phyloP scores from a whole-genome alignment of 306 rosid genomes.

The Vigna nakashimae region DNA sequence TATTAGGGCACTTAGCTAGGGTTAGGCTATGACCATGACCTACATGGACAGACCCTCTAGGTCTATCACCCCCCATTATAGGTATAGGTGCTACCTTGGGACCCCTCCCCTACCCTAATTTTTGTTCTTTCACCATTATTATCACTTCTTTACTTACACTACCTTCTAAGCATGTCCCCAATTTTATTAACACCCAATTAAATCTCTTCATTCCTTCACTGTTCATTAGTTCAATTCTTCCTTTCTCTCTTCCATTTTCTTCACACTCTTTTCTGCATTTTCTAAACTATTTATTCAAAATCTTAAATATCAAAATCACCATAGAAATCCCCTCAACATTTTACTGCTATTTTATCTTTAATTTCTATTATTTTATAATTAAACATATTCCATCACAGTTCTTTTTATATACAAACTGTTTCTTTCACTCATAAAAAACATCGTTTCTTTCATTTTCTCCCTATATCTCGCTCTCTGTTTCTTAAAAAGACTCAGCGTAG shows the following conservation, averaged over 20 bases:
- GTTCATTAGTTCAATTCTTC: not conserved
- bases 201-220: not conserved
- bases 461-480: no score
- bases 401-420: not conserved
- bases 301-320: not conserved
- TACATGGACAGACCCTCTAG: conserved; percentile 28
- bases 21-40: conserved; percentile 53
- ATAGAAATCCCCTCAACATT: not conserved
- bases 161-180: conserved; percentile 28
- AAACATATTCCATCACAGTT: not conserved
- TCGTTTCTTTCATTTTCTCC: not conserved
- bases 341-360: not conserved
- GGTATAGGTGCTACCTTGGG: not conserved
- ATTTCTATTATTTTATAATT: not conserved
- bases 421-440: not conserved
- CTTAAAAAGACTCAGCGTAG: no score
- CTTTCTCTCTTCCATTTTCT: no score
- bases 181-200: not conserved
- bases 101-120: conserved; percentile 15
- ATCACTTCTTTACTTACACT: not conserved
- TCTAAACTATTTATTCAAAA: no score
- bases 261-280: no score
- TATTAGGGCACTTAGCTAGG: conserved; percentile 31
- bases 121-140: not conserved
- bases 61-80: conserved; percentile 30